A percentile compares a stretch with the other conserved stretches of the same genome.
Evolutionary conservation across 2,329 filamentous ascomycete species (phyloP).

Genomic region (Colletotrichum lindemuthianum): DNA sequence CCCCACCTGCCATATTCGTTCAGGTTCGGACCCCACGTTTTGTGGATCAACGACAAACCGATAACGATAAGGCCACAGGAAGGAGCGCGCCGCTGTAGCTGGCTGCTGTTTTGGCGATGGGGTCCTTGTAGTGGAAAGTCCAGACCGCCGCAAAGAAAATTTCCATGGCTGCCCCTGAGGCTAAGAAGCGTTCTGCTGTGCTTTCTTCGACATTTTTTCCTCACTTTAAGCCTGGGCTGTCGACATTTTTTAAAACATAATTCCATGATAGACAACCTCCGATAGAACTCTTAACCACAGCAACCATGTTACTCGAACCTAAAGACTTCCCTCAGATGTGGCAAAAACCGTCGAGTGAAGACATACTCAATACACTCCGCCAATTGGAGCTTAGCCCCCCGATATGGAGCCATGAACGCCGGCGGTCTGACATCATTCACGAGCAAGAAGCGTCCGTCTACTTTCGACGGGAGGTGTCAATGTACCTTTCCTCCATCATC

Average conservation of each 20-base stretch:
- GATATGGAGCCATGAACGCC: constrained; percentile 68
- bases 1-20: constrained; percentile 31
- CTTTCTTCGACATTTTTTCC: not conserved
- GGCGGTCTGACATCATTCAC: constrained; percentile 52
- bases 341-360: constrained; percentile 74
- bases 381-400: constrained; percentile 74
- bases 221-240: not conserved
- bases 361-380: constrained; percentile 73
- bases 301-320: constrained; percentile 46
- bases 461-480: constrained; percentile 63
- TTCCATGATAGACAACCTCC: constrained; percentile 14
- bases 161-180: constrained; percentile 1
- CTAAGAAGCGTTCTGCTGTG: not conserved
- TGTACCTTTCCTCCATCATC: constrained; percentile 77
- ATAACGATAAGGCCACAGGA: constrained; percentile 29
- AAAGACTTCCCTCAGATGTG: constrained; percentile 84
- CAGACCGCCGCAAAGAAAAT: constrained; percentile 32
- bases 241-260: constrained; percentile 1
- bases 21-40: constrained; percentile 4
- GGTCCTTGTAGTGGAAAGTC: constrained; percentile 21
- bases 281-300: constrained; percentile 22
- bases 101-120: constrained; percentile 28
- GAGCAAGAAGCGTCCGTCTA: constrained; percentile 54
- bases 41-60: not conserved
- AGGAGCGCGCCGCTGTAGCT: constrained; percentile 2